These are phyloP conservation scores for Phylloporus sp. DNA, from an alignment of 768 basidiomycete species.

Conservation along the genomic window DNA sequence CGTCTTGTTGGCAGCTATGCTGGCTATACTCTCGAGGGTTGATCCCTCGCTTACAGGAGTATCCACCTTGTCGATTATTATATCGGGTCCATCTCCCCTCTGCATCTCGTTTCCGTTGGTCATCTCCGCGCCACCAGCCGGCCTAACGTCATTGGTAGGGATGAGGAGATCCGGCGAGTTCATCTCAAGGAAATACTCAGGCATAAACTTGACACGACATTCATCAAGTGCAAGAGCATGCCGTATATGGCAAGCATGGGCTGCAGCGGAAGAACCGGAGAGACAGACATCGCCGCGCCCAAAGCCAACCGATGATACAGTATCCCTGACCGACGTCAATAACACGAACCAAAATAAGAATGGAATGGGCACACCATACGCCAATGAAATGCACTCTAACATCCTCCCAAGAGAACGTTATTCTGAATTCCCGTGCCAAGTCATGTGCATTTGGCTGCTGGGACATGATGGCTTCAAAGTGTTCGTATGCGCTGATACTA, in stretches of 20 bases:
- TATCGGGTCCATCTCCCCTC: neutral
- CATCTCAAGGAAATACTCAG: constrained; percentile 31
- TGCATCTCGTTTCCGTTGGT: neutral
- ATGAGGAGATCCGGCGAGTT: constrained; percentile 17
- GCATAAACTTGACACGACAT: constrained; percentile 53
- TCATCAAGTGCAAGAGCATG: constrained; percentile 65
- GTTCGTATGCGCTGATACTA: constrained; percentile 13
- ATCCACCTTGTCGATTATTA: neutral
- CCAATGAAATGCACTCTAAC: constrained; percentile 49
- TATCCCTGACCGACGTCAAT: constrained; percentile 44
- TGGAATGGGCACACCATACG: constrained; percentile 37
- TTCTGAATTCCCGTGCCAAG: constrained; percentile 34
- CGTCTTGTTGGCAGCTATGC: neutral
- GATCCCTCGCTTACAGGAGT: constrained; percentile 1
- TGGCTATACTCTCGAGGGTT: neutral
- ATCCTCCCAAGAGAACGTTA: constrained; percentile 39
- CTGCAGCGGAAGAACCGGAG: constrained; percentile 54
- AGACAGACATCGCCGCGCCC: constrained; percentile 41
- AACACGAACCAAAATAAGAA: neutral
- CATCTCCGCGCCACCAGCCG: neutral
- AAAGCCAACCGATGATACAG: constrained; percentile 58
- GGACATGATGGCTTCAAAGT: constrained; percentile 13
- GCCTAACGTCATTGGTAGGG: constrained; percentile 25
- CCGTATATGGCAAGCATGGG: constrained; percentile 52
- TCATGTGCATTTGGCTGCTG: constrained; percentile 14